Base-by-base conservation (phyloP, 768 basidiomycete species). In the Terana coerulea region DNA sequence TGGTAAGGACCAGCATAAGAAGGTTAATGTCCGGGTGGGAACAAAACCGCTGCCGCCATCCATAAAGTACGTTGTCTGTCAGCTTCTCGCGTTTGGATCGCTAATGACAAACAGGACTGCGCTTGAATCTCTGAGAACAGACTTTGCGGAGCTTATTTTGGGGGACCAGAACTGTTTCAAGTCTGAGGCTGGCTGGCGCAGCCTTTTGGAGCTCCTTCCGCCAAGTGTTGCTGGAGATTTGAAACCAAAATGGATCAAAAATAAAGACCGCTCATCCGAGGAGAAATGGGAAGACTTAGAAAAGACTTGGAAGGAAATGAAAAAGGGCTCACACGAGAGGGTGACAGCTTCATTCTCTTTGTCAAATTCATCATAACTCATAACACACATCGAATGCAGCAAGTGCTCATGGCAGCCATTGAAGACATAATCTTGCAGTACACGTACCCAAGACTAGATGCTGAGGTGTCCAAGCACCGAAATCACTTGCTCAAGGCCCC, bases 401-500 rank as follows among this genome's bases (percentile, higher is more conserved):
- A 56, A 24, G 59, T 52, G 25, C 57, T 80, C 35, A 69, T 57
- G 47, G 68, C 69, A 1, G 82, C 84, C 3, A 72, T 93, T 71
- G 86, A 95, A 65, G 95, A 98, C 55, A 81, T 98, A 53, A 75
- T 97, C 41, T 73, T 99, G 11, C 88, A 92, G 59, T 98, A 97
- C 67, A 95, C 90, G 0, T 99, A 98, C 68, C 95, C 95, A 1
- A 84, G 97, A 11, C 79, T 99, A 48, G 97, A 99, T 67, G 89
- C 90, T 12, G 97, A 99, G 67, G 97, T 99, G 25, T 95, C 94
- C 2, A 95, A 98, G 63, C 91, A 95, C 64, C 80, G 94, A 44
- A 98, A 99, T 71, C 97, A 99, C 74, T 77, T 99, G 72, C 80
- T 99, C 48, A 99, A 99, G 70, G 88, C 92, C 19, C 97, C 97